Conservation (phyloP, 75 land plant species). For the Cunninghamia lanceolata region DNA sequence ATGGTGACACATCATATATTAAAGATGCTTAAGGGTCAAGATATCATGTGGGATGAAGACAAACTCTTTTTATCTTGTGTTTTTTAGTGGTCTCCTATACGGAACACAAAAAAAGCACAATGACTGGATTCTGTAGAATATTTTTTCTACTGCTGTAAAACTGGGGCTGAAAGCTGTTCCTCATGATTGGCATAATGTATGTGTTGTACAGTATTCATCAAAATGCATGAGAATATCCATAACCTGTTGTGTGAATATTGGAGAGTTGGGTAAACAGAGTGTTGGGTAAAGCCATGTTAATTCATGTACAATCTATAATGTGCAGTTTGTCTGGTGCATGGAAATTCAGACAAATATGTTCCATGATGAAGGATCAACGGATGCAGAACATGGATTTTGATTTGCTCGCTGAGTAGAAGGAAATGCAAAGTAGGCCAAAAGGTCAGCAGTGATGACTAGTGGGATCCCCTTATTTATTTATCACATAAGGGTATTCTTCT, state of each 20-base stretch:
- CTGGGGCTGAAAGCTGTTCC: not conserved
- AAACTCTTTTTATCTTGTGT: not conserved
- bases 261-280: not conserved
- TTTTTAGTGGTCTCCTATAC: not conserved
- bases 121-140: not conserved
- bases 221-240: not conserved
- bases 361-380: not conserved
- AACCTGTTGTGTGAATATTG: not conserved
- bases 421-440: conserved; percentile 8
- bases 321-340: conserved; percentile 5
- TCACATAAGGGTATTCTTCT: conserved; percentile 1
- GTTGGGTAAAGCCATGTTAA: not conserved
- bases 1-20: conserved; percentile 8
- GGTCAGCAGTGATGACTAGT: not conserved
- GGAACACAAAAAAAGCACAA: not conserved
- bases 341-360: not conserved
- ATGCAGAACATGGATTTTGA: conserved; percentile 1
- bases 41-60: not conserved
- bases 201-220: conserved; percentile 2
- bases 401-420: not conserved
- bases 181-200: conserved; percentile 3
- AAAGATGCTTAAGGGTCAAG: conserved; percentile 2
- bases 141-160: not conserved
- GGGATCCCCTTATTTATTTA: conserved; percentile 2
- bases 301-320: not conserved